Conservation (phyloP, 2,329 filamentous ascomycete species). For the Talaromyces verruculosus region DNA sequence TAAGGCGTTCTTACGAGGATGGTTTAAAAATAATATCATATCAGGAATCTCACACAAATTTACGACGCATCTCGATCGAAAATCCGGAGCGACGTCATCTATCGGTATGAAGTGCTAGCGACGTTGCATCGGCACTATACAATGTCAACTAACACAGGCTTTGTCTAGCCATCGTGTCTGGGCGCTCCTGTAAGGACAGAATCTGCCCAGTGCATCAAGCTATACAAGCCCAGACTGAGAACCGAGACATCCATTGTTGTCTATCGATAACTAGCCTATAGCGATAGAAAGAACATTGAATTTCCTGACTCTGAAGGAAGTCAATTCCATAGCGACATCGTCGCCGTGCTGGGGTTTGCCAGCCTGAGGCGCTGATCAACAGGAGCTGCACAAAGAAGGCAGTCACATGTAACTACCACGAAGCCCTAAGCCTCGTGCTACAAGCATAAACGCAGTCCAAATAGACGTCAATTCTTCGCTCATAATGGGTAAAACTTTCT, state of each 20-base stretch:
- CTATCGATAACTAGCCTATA: background rate
- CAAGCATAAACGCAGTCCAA: no score
- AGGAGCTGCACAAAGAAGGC: background rate
- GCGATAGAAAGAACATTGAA: background rate
- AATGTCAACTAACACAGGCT: background rate
- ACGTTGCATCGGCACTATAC: background rate
- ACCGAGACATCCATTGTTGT: background rate
- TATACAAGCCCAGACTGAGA: background rate
- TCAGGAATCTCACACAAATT: background rate
- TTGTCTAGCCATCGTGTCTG: background rate
- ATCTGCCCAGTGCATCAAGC: background rate
- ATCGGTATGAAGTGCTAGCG: background rate
- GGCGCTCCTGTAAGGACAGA: background rate
- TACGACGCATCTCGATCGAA: background rate
- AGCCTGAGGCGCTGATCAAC: background rate
- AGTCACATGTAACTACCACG: background rate
- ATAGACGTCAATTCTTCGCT: background rate
- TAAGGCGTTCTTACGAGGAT: background rate
- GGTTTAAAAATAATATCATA: background rate
- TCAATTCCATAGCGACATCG: background rate
- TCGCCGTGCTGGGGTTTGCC: background rate
- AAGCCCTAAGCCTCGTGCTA: background rate
- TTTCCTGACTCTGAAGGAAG: background rate
- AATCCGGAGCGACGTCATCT: background rate
- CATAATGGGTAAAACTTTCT: background rate